A percentile compares a stretch with the other conserved stretches of the same genome.
These are phyloP conservation scores for Platanthera zijinensis DNA, from an alignment of 106 monocot species.

Conservation along the genomic window DNA sequence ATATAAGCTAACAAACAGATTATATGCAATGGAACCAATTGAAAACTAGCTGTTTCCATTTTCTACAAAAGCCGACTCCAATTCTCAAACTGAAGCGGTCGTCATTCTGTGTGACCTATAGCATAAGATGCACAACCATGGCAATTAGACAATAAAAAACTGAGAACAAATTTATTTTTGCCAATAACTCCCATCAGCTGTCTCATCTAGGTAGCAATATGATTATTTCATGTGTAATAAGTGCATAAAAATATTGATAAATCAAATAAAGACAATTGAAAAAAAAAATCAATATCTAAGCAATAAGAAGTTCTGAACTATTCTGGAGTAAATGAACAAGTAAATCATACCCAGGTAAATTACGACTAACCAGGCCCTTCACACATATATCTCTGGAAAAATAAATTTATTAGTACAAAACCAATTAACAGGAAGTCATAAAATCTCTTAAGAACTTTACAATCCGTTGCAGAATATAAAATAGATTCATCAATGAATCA, in stretches of 20 bases:
- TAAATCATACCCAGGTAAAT: conserved; percentile 89
- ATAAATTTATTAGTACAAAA: conserved; percentile 7
- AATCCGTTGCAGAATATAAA: background rate
- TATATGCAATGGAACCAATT: no score
- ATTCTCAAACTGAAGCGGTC: background rate
- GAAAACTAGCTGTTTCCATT: background rate
- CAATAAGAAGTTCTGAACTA: background rate
- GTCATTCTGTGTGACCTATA: background rate
- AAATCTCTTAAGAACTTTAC: background rate
- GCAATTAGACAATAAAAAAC: background rate
- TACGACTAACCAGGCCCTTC: conserved; percentile 80
- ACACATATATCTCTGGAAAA: conserved; percentile 90
- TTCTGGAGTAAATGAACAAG: background rate
- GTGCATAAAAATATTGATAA: background rate
- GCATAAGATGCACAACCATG: background rate
- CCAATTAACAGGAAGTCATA: background rate
- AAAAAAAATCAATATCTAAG: background rate
- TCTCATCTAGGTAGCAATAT: background rate
- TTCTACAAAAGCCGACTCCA: background rate
- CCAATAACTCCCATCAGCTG: background rate
- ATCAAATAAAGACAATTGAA: background rate
- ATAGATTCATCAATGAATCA: background rate
- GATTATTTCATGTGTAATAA: background rate
- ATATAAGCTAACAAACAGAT: background rate
- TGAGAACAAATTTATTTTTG: background rate